phyloP scores from a whole-genome alignment of 2,329 filamentous ascomycete species.

The Ophiosphaerella narmari region DNA sequence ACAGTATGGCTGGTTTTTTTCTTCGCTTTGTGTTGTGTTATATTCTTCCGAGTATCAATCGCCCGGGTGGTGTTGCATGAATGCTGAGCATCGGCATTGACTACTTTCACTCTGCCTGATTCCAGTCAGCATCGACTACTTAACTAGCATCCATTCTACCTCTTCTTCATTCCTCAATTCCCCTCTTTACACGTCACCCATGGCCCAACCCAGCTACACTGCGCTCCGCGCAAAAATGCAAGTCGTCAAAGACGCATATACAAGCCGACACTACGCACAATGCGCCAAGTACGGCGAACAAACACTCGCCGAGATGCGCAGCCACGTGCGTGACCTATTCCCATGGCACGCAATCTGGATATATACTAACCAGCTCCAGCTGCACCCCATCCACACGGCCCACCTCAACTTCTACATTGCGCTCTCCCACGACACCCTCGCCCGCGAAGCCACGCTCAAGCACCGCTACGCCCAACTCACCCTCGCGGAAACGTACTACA shows the following conservation, averaged over 20 bases:
- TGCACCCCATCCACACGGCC: slow-evolving; percentile 40
- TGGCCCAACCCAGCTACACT: slow-evolving; percentile 21
- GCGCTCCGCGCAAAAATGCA: slow-evolving; percentile 31
- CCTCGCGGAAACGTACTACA: slow-evolving; percentile 43
- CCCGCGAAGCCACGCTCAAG: slow-evolving; percentile 38
- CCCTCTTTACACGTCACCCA: no score
- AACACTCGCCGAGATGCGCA: slow-evolving; percentile 24
- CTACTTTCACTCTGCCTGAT: no score
- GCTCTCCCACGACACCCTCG: slow-evolving; percentile 44
- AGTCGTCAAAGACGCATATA: slow-evolving; percentile 38
- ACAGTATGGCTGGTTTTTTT: slow-evolving; percentile 6
- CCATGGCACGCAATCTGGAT: background rate
- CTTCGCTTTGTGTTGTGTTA: no score
- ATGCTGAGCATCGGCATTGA: no score
- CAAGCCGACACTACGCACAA: slow-evolving; percentile 43
- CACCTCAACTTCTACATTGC: slow-evolving; percentile 47
- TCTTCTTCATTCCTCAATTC: no score
- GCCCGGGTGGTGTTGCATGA: no score
- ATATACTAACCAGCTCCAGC: slow-evolving; percentile 17
- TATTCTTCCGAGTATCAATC: no score
- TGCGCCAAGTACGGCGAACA: slow-evolving; percentile 36
- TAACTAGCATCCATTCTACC: no score
- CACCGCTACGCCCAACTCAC: slow-evolving; percentile 38
- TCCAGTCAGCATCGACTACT: no score
- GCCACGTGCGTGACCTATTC: slow-evolving; percentile 21